Evolutionary conservation across 306 rosid genomes (phyloP).

Genomic region (Vicia sativa): DNA sequence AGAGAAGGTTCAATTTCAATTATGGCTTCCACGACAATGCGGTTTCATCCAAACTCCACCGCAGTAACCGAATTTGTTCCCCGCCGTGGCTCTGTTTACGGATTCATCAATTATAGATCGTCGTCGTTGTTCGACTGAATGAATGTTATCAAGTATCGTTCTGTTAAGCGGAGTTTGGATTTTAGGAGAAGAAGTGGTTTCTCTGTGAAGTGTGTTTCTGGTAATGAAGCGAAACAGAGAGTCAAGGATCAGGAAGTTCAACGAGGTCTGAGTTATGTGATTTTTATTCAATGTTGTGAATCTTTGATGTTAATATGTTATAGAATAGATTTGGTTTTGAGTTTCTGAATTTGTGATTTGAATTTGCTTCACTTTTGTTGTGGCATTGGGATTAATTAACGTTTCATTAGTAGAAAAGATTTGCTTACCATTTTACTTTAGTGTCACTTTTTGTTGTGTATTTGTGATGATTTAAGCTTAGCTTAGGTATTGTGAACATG

Average conservation of each 20-base stretch:
- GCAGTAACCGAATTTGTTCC: constrained; percentile 38
- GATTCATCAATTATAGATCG: constrained; percentile 42
- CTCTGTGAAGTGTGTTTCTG: constrained; percentile 54
- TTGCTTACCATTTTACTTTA: not conserved
- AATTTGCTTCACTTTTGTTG: not conserved
- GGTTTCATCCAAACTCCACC: constrained; percentile 50
- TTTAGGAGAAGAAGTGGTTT: constrained; percentile 43
- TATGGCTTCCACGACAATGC: constrained; percentile 74
- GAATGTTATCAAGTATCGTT: constrained; percentile 37
- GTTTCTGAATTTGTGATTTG: constrained; percentile 16
- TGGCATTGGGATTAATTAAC: not conserved
- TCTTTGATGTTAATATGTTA: not conserved
- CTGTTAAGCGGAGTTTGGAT: not conserved
- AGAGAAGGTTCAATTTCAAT: constrained; percentile 14
- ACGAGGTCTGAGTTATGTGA: constrained; percentile 48
- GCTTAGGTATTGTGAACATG: not conserved
- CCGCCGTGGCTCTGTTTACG: constrained; percentile 48
- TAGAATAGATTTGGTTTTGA: not conserved
- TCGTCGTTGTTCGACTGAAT: constrained; percentile 46
- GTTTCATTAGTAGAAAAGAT: too few species aligned
- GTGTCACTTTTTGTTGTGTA: too few species aligned
- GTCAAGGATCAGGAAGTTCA: constrained; percentile 51
- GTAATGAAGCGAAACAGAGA: constrained; percentile 52
- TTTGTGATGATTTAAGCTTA: too few species aligned
- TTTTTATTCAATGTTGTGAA: constrained; percentile 14